Evolutionary conservation across 192 early-diverging fungal species (phyloP).

Genomic region (Piromyces sp.): DNA sequence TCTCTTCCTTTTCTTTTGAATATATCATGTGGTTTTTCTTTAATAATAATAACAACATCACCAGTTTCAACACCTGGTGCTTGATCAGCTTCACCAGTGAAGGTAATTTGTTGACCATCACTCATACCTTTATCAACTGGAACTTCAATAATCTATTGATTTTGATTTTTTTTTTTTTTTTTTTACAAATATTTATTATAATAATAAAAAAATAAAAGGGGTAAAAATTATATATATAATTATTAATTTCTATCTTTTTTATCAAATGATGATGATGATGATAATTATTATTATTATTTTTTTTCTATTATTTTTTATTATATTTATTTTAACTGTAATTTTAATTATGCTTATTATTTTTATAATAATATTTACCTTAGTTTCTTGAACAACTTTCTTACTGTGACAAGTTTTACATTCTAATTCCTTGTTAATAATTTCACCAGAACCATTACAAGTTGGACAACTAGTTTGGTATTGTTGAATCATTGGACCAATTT

Average conservation of each 20-base stretch:
- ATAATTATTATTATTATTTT: too few species aligned
- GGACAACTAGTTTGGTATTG: constrained; percentile 94
- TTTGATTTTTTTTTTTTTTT: too few species aligned
- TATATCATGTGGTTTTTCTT: constrained; percentile 78
- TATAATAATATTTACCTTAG: constrained; percentile 49
- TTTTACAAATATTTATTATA: too few species aligned
- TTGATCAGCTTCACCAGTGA: constrained; percentile 93
- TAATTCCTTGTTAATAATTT: constrained; percentile 77
- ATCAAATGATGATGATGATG: too few species aligned
- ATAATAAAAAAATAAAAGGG: too few species aligned
- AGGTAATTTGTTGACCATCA: constrained; percentile 88
- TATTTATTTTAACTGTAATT: too few species aligned
- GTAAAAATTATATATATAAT: too few species aligned
- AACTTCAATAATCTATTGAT: constrained; percentile 65
- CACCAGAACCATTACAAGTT: constrained; percentile 77
- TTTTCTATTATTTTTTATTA: too few species aligned
- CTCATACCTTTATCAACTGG: constrained; percentile 96
- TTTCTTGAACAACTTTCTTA: constrained; percentile 68
- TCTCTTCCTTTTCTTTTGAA: constrained; percentile 91
- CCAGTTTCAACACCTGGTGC: constrained; percentile 81
- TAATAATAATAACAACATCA: constrained; percentile 89
- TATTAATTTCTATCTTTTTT: too few species aligned
- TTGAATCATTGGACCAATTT: constrained; percentile 99
- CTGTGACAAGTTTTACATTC: constrained; percentile 80
- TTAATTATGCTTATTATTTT: too few species aligned